Conservation (phyloP, 2,329 filamentous ascomycete genomes). For the Xylariaceae sp. region DNA sequence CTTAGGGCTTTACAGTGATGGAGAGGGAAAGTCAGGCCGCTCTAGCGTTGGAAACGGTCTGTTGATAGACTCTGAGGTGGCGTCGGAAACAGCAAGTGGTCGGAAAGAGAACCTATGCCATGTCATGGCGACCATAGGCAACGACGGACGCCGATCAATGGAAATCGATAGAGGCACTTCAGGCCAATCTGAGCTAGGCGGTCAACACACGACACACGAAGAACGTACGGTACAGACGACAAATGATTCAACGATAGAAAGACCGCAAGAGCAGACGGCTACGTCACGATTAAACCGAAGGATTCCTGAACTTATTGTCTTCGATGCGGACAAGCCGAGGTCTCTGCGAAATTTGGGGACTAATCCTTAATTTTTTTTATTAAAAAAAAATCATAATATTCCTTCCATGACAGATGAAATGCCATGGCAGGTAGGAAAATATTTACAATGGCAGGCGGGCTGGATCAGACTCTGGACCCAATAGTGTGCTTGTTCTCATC, state of each 20-base stretch:
- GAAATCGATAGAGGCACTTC: neutral
- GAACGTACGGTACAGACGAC: neutral
- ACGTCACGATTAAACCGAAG: neutral
- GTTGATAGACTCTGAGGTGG: conserved; percentile 2
- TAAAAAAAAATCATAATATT: conserved; percentile 1
- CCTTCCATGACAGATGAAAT: conserved; percentile 1
- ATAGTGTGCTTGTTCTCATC: neutral
- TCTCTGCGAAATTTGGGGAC: neutral
- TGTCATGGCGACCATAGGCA: neutral
- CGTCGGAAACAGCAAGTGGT: conserved; percentile 1
- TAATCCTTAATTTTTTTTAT: neutral
- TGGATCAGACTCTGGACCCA: neutral
- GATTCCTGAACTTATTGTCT: neutral
- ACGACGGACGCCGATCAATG: neutral
- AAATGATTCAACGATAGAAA: conserved; percentile 1
- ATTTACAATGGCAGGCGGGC: neutral
- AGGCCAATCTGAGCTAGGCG: neutral
- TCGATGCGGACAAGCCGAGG: neutral
- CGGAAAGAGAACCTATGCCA: conserved; percentile 1
- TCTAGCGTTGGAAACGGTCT: conserved; percentile 3
- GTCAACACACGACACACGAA: neutral
- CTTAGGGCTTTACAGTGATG: conserved; percentile 3
- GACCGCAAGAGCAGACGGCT: neutral
- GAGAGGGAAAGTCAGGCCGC: conserved; percentile 7
- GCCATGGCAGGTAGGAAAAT: neutral